These are phyloP conservation scores for Lasiosphaeria hispida DNA, from an alignment of 495 filamentous ascomycete genomes.

Conservation along the genomic window DNA sequence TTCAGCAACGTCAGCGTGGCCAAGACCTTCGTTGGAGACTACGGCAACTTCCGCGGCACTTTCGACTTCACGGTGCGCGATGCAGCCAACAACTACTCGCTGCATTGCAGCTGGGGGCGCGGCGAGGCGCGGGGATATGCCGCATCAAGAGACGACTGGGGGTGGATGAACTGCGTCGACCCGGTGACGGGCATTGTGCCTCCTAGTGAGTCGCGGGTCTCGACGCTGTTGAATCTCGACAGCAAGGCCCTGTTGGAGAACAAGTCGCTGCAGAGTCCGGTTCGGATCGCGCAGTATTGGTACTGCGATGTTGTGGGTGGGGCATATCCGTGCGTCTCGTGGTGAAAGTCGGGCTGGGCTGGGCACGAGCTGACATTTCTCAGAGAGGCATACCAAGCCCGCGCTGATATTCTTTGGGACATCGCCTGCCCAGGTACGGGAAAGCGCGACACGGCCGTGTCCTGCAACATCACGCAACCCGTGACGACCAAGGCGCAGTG, in stretches of 20 bases:
- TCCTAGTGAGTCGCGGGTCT: background rate
- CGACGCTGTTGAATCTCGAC: slow-evolving; percentile 2
- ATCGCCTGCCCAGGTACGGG: background rate
- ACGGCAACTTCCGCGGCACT: background rate
- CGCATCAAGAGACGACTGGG: background rate
- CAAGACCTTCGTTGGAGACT: background rate
- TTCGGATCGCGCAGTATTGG: slow-evolving; percentile 1
- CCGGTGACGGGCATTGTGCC: background rate
- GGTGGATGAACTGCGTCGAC: slow-evolving; percentile 3
- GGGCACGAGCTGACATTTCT: no score
- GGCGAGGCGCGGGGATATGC: background rate
- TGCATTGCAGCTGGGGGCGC: background rate
- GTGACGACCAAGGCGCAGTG: slow-evolving; percentile 9
- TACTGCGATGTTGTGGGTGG: background rate
- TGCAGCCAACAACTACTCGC: slow-evolving; percentile 1
- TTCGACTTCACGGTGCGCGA: slow-evolving; percentile 4
- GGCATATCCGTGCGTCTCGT: background rate
- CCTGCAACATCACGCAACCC: slow-evolving; percentile 1
- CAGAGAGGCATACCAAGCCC: slow-evolving; percentile 3
- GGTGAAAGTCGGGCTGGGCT: no score
- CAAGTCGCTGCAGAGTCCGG: background rate
- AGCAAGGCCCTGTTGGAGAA: background rate
- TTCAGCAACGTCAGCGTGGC: background rate
- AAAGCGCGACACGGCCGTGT: background rate
- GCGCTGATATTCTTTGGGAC: background rate